Evolutionary conservation across 306 rosid genomes (phyloP).

Genomic region (Mimosa bimucronata): DNA sequence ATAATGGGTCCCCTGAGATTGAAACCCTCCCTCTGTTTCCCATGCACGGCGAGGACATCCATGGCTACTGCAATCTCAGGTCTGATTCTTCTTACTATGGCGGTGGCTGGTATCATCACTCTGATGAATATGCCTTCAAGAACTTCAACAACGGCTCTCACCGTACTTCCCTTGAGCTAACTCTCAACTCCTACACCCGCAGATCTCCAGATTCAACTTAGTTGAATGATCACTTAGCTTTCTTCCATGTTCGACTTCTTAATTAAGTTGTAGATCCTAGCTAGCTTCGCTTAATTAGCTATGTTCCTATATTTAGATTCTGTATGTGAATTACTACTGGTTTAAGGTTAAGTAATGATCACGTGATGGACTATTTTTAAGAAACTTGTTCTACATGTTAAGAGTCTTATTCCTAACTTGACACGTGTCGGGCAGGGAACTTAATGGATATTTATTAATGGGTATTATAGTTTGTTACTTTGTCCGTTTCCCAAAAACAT

Average conservation of each 20-base stretch:
- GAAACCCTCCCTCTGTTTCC: constrained; percentile 97
- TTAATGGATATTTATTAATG: not conserved
- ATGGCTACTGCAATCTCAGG: constrained; percentile 60
- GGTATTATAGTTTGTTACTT: constrained; percentile 5
- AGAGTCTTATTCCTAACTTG: constrained; percentile 9
- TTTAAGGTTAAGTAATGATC: constrained; percentile 24
- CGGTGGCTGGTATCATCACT: constrained; percentile 51
- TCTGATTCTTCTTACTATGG: constrained; percentile 57
- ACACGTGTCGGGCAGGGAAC: constrained; percentile 8
- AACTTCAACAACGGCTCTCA: not conserved
- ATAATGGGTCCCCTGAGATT: constrained; percentile 47
- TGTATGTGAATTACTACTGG: constrained; percentile 21
- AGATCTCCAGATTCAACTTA: constrained; percentile 55
- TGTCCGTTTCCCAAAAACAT: constrained; percentile 26
- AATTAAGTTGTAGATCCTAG: not conserved
- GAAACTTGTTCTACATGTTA: constrained; percentile 25
- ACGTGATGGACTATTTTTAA: constrained; percentile 29
- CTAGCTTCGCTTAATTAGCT: constrained; percentile 11
- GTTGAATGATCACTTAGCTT: not conserved
- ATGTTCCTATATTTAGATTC: constrained; percentile 20
- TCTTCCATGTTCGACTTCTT: constrained; percentile 48
- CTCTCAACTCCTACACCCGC: constrained; percentile 19
- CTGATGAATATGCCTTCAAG: constrained; percentile 29
- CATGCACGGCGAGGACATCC: constrained; percentile 77
- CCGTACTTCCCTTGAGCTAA: constrained; percentile 22